Evolutionary conservation across 2,329 filamentous ascomycete genomes (phyloP), one percentile per base, ranked within the genome.

Genomic region (Mycosphaerelloides madeirae): DNA sequence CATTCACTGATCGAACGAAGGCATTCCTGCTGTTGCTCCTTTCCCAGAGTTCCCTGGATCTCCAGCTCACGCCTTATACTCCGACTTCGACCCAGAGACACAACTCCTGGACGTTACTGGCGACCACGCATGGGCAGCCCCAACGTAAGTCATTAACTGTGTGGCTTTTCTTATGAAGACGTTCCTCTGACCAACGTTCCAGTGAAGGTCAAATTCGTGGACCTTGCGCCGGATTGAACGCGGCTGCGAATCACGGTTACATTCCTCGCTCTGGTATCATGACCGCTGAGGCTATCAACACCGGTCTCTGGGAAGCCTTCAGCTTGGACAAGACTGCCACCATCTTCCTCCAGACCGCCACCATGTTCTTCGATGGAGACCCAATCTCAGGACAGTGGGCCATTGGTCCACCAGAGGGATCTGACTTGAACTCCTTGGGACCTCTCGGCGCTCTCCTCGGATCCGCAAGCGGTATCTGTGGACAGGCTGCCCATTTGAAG

Each of bases 201-300:
- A 20, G 9, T 22, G 31, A 5, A 20, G 15, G n/a, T 16, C 18
- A 43, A 11, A 13, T 31, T 13, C 16, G n/a, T 28, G 42, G 25
- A 42, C 28, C 6, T 12, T 29, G 2, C 15, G 14, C 6, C n/a
- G 34, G 44, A 20, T 9, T 25, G 22, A 25, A 25, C 22, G 22
- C 33, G 3, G 38, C 41, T 20, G 61, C 60, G 20, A 64, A 64
- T 40, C 61, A 62, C 41, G 53, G 53, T 29, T 56, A 56, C 43
- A 44, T 57, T n/a, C 54, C 50, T 19, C 45, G 52, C 13, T 22
- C 43, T 42, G 54, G 54, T 32, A 49, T 55, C 31, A 48, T 41
- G 14, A 47, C 38, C 25, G 15, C 53, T 15, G 41, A 50, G 22
- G 29, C 42, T 19, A 54, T 58, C 43, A 58, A 58, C 43, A 55